phyloP scores from a whole-genome alignment of 768 basidiomycete species.

The Tylopilus rubrobrunneus region DNA sequence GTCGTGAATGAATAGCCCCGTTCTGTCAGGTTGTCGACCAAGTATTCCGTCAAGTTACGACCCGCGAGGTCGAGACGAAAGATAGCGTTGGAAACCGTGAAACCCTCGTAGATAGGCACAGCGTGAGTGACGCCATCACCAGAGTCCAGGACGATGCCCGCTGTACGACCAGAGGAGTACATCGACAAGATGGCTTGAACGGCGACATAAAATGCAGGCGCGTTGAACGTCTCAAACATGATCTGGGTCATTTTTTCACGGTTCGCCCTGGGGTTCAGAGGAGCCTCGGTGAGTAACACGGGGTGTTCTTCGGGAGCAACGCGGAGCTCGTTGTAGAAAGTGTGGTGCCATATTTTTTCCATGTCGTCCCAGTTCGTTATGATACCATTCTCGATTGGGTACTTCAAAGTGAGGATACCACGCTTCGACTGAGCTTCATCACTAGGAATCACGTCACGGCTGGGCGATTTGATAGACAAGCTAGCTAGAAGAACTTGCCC shows the following conservation, averaged over 20 bases:
- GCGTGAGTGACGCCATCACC: conserved; percentile 97
- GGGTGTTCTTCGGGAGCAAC: conserved; percentile 77
- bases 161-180: conserved; percentile 93
- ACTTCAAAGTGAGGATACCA: conserved; percentile 90
- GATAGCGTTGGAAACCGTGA: conserved; percentile 89
- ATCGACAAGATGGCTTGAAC: conserved; percentile 74
- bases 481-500: conserved; percentile 47
- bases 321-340: conserved; percentile 83
- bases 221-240: conserved; percentile 76
- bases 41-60: conserved; percentile 81
- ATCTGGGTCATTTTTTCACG: conserved; percentile 77
- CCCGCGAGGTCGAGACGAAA: conserved; percentile 89
- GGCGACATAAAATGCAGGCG: conserved; percentile 69
- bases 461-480: conserved; percentile 15
- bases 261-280: conserved; percentile 70
- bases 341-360: conserved; percentile 99
- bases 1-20: conserved; percentile 94
- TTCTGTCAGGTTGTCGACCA: conserved; percentile 84
- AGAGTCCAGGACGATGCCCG: conserved; percentile 92
- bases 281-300: conserved; percentile 67
- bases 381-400: conserved; percentile 92
- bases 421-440: conserved; percentile 94
- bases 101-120: conserved; percentile 96
- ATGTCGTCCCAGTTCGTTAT: conserved; percentile 99
- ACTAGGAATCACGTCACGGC: conserved; percentile 39